Conservation (phyloP, 1,284 basidiomycete genomes). For the Neotropicomus parvogracilis region DNA sequence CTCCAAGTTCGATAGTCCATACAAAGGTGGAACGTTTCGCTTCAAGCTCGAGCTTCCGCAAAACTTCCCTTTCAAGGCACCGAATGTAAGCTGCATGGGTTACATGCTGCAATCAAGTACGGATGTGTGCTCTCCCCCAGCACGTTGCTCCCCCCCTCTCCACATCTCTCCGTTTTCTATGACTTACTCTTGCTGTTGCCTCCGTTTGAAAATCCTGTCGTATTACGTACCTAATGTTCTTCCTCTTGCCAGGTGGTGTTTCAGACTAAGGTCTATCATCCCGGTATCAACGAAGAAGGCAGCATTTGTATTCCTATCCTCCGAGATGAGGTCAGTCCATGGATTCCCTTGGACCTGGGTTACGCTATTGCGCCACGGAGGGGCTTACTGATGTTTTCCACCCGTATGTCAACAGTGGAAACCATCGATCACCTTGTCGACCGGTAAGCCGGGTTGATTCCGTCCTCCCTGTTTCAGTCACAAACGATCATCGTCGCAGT, state of each 20-base stretch:
- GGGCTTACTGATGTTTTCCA: constrained; percentile 4
- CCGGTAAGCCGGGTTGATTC: constrained; percentile 47
- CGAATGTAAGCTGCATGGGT: constrained; percentile 50
- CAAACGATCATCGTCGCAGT: constrained; percentile 49
- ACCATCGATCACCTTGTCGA: constrained; percentile 74
- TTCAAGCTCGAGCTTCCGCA: constrained; percentile 69
- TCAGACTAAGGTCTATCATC: constrained; percentile 87
- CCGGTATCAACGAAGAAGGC: constrained; percentile 90
- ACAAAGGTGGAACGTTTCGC: constrained; percentile 79
- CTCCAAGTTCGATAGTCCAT: constrained; percentile 70
- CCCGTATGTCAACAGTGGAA: constrained; percentile 68
- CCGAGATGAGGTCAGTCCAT: constrained; percentile 69
- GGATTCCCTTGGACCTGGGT: constrained; percentile 4
- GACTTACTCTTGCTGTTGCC: not conserved
- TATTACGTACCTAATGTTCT: constrained; percentile 26
- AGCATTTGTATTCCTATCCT: constrained; percentile 78
- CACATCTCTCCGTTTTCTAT: constrained; percentile 8
- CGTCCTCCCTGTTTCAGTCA: not conserved
- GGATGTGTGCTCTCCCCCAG: constrained; percentile 19
- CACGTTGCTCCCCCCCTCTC: constrained; percentile 23
- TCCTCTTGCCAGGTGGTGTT: constrained; percentile 69
- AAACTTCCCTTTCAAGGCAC: constrained; percentile 90
- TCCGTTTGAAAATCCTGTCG: constrained; percentile 7
- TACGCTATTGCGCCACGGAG: not conserved
- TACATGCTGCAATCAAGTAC: constrained; percentile 1